Evolutionary conservation across 2,329 filamentous ascomycete species (phyloP), one percentile per base, ranked within the genome.

Genomic region (Trichophyton schoenleinii): DNA sequence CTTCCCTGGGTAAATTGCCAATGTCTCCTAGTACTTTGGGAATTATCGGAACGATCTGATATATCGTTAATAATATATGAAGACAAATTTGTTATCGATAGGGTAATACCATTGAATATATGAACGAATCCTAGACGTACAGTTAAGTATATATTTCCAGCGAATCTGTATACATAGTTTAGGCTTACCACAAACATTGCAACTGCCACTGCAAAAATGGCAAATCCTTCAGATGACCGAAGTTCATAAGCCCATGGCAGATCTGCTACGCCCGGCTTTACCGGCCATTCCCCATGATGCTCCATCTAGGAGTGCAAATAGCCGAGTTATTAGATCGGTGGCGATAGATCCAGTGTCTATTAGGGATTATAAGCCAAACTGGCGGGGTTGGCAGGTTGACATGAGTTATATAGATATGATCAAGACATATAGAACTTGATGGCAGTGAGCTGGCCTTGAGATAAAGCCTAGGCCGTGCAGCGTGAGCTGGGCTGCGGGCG

Each of bases 111-210:
- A 59, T 59, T 9, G 58, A 59, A 59, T 49, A 59, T 36, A 59
- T 59, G 31, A 59, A 59, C 3, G 42, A 34, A 44, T 59, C 58
- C 58, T 59, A 49, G 25, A 36, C 2, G 25, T 3, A 13, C n/a
- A 49, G 5, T 0, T 25, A 22, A 28, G 38, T 36, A 36, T 25
- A n/a, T n/a, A 34, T 31, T 44, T 18, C n/a, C n/a, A 18, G 20
- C 18, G 18, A 13, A 15, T 15, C n/a, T 25, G 41, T 25, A 9
- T 58, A 58, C 5, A 8, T 13, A 38, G 2, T 13, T 25, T 22
- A 3, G 8, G 18, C 58, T 34, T 49, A 59, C 58, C 22, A 59
- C 58, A 59, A 59, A 59, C 41, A 59, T 59, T 25, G 42, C 58
- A 36, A 59, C 58, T 13, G 58, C 58, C 5, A 59, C 58, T 4